Conservation (phyloP, 2,329 filamentous ascomycete genomes). For the Neofusicoccum parvum region DNA sequence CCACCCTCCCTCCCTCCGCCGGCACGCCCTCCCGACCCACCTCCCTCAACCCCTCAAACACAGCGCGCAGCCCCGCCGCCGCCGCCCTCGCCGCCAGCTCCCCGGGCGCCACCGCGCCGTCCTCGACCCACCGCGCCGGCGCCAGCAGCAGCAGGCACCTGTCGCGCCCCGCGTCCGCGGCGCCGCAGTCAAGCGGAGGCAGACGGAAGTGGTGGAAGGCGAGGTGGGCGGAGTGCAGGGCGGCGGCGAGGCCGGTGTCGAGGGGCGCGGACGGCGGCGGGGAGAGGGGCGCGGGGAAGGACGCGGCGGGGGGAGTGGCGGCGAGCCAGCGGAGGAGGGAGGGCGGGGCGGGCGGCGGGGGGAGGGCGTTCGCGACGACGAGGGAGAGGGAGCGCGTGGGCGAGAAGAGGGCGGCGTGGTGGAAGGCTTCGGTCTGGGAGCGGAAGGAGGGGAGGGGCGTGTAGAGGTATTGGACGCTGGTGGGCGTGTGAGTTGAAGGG, state of each 20-base stretch:
- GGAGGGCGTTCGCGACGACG: conserved; percentile 35
- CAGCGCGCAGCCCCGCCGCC: conserved; percentile 27
- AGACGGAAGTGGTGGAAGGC: conserved; percentile 35
- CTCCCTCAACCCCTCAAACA: conserved; percentile 15
- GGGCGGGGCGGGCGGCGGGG: conserved; percentile 22
- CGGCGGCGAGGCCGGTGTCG: conserved; percentile 32
- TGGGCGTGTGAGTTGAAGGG: neutral
- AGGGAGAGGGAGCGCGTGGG: conserved; percentile 31
- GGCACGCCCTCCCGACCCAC: neutral
- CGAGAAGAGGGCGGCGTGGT: conserved; percentile 29
- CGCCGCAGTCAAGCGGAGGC: conserved; percentile 17
- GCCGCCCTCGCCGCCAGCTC: conserved; percentile 24
- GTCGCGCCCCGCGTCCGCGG: neutral
- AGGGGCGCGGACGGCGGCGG: conserved; percentile 31
- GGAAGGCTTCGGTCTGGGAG: conserved; percentile 35
- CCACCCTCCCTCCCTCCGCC: neutral
- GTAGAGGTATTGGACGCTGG: conserved; percentile 31
- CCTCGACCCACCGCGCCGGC: conserved; percentile 20
- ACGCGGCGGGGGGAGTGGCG: neutral
- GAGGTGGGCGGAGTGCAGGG: conserved; percentile 32
- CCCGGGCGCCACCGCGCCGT: neutral
- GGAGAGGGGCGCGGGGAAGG: conserved; percentile 19
- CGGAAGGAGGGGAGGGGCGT: conserved; percentile 33
- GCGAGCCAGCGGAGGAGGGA: conserved; percentile 23
- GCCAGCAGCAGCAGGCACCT: conserved; percentile 23